Evolutionary conservation across 2,329 filamentous ascomycete genomes (phyloP).

Genomic region (Stylonectria norvegica): DNA sequence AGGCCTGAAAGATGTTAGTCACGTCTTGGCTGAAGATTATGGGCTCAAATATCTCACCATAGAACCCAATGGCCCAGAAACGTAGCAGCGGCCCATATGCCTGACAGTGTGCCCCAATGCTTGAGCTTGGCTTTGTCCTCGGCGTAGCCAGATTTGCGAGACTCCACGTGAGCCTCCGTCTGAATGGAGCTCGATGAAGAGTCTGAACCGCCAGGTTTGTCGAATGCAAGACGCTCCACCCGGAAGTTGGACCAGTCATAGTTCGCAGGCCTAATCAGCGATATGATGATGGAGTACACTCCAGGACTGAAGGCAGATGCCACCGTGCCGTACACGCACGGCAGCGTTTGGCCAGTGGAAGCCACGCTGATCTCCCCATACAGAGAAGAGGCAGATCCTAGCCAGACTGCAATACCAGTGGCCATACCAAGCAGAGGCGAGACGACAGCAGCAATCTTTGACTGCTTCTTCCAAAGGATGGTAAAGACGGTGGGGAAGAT

Average conservation of each 20-base stretch:
- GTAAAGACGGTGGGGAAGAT: constrained; percentile 53
- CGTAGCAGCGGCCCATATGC: constrained; percentile 41
- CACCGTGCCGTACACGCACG: constrained; percentile 52
- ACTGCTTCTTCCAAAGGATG: constrained; percentile 51
- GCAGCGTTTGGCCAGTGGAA: constrained; percentile 46
- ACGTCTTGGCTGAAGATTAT: background rate
- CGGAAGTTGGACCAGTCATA: constrained; percentile 39
- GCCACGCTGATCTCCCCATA: constrained; percentile 46
- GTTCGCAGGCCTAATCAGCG: constrained; percentile 41
- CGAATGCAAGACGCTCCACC: constrained; percentile 40
- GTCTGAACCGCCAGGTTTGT: too few relatives aligned
- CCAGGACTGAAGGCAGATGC: constrained; percentile 43
- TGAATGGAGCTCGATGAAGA: too few relatives aligned
- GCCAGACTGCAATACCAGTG: constrained; percentile 51
- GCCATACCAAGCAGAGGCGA: constrained; percentile 48
- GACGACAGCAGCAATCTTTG: constrained; percentile 45
- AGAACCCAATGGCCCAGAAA: constrained; percentile 53
- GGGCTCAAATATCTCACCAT: constrained; percentile 34
- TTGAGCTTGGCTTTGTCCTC: constrained; percentile 38
- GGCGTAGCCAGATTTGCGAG: too few relatives aligned
- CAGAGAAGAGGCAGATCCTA: constrained; percentile 44
- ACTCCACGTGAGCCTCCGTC: too few relatives aligned
- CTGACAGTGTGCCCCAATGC: constrained; percentile 38
- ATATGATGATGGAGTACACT: constrained; percentile 45
- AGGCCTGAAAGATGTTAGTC: constrained; percentile 30